Base-by-base conservation (phyloP, 2,329 filamentous ascomycete genomes). In the Colletotrichum theobromicola region DNA sequence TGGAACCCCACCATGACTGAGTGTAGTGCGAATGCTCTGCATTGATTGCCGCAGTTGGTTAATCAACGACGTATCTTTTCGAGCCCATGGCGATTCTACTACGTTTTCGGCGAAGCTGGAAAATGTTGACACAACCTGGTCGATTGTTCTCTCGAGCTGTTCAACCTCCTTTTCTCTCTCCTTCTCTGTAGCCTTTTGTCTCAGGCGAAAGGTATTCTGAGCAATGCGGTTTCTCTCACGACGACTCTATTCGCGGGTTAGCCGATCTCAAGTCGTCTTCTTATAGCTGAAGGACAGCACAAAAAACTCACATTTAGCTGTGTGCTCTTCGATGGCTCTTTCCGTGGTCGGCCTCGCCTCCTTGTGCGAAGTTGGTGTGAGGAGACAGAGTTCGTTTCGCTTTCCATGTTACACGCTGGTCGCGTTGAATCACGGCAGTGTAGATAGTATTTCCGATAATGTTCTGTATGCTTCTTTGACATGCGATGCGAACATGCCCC, bases 161-260 rank as follows among this genome's bases (percentile, higher is more conserved):
- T 68, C 53, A 16, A 68, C 57, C 21, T 68, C 53, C 18, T 30
- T 37, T 26, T n/a, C 24, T 12, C 57, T 26, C n/a, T 68, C 66
- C 5, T 24, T 28, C 2, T 61, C 53, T 18, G 46, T 50, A 10
- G 53, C 55, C 10, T 68, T 58, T 21, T 68, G 53, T 24, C 66
- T 53, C 3, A 24, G 53, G 2, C 66, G 53, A 28, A 68, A 68
- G 8, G 57, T 61, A 21, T 37, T 58, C 5, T 68, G 66, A 2
- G 66, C 66, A 18, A 60, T n/a, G 24, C 66, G 66, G n/a, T 68
- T 68, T 8, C 55, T 68, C 28, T 68, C 66, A 10, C 66, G 66
- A 16, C 66, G 66, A 16, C n/a, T 58, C 66, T 68, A 34, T 26
- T 0, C 2, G 2, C 2, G 2, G 8, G 15, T 16, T 32, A 35